Percentiles rank a stretch among this genome's conserved stretches.
Conservation (phyloP, 371 early-diverging fungal species). For the Mortierella sp. region DNA sequence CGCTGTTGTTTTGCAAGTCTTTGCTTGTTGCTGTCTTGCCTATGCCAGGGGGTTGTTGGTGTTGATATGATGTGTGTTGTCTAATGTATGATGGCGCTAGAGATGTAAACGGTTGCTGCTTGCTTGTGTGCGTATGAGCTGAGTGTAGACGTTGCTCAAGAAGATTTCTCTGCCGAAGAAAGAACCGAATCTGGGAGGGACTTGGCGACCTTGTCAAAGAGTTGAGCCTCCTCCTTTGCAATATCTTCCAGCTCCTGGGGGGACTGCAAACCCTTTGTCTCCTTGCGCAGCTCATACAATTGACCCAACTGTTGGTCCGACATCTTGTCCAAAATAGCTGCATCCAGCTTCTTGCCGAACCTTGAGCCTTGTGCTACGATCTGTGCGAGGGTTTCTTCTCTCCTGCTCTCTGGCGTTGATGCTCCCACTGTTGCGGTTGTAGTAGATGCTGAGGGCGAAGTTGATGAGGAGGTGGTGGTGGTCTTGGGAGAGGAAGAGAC, state of each 20-base stretch:
- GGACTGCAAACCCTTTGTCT: slow-evolving; percentile 64
- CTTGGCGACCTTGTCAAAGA: slow-evolving; percentile 41
- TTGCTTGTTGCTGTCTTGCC: too few relatives aligned
- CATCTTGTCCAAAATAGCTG: slow-evolving; percentile 68
- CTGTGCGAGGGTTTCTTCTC: slow-evolving; percentile 33
- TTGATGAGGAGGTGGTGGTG: slow-evolving; percentile 50
- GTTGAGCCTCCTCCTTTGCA: slow-evolving; percentile 45
- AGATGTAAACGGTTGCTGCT: too few relatives aligned
- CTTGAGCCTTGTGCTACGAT: slow-evolving; percentile 39
- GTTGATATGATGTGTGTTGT: too few relatives aligned
- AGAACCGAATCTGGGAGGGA: slow-evolving; percentile 27
- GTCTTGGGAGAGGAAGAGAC: slow-evolving; percentile 17
- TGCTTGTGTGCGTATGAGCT: too few relatives aligned
- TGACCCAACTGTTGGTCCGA: slow-evolving; percentile 78
- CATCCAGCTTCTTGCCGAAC: slow-evolving; percentile 68
- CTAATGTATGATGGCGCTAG: neutral
- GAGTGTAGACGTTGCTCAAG: too few relatives aligned
- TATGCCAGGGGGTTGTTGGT: too few relatives aligned
- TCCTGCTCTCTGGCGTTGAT: slow-evolving; percentile 5
- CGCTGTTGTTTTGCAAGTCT: too few relatives aligned
- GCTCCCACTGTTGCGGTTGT: neutral
- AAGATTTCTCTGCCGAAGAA: slow-evolving; percentile 13
- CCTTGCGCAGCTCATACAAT: slow-evolving; percentile 72
- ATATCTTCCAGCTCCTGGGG: slow-evolving; percentile 47
- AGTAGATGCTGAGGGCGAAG: slow-evolving; percentile 30